Base-by-base conservation (phyloP, 176 grass and related monocot species). In the Bolboschoenus planiculmis region DNA sequence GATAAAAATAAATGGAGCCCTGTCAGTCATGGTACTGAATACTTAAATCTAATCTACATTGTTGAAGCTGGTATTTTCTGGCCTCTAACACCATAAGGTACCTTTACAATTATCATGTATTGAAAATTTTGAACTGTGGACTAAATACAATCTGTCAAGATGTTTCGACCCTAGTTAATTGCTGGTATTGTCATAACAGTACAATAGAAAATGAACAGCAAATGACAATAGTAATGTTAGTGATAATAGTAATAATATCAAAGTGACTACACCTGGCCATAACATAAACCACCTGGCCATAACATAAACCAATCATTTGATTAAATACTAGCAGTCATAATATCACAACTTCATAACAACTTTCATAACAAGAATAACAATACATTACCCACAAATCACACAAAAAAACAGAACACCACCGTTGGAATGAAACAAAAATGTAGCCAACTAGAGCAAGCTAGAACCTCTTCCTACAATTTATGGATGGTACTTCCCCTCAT, bases 401-500 rank as follows among this genome's bases (percentile, higher is more conserved):
- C 58, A 42, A 8, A 67, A 85, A 42, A 77, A 4, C 31, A 74
- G 64, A 33, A 8, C 29, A 75, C 87, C 62, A 83, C 70, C 70
- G 30, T 31, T 78, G 27, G 51, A 64, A 79, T 79, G 33, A 55
- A 59, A 81, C 59, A 35, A 7, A 73, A 21, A 81, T 35, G 18
- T 85, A 82, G 55, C 44, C 58, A 73, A 78, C 60, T 40, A 47
- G 51, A 82, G 13, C 81, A 82, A 85, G 66, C 57, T 48, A 53
- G 66, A 64, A 87, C 13, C 14, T 59, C 7, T 63, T 81, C 34
- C 13, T 47, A 35, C 18, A 79, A 57, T 89, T 56, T 88, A 56
- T 36, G 80, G 72, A 81, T 86, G 80, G 87, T 89, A 87, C 30
- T 65, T 85, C 77, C 58, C 83, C 56, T 92, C 88, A 81, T 94